phyloP scores from a whole-genome alignment of 2,329 filamentous ascomycete genomes.

The Fonsecaea erecta region DNA sequence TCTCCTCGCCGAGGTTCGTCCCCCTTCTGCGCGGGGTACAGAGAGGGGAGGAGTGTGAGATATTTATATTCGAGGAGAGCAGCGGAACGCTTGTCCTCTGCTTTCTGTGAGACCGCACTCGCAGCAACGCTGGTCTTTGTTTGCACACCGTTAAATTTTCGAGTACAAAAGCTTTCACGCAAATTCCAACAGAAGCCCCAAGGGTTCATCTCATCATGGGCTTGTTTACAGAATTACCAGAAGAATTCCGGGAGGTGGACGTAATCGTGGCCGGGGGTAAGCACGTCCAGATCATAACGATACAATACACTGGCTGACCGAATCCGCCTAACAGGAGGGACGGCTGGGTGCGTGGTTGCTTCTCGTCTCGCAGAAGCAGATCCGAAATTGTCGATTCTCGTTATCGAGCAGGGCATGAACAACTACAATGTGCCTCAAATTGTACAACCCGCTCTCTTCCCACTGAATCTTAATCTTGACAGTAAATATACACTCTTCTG shows the following conservation, averaged over 20 bases:
- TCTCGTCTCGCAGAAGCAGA: constrained; percentile 58
- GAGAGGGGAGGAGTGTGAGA: not conserved
- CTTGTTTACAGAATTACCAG: constrained; percentile 21
- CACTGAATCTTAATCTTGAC: constrained; percentile 54
- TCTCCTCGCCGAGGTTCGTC: not conserved
- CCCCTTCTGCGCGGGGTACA: not conserved
- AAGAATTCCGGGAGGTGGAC: constrained; percentile 50
- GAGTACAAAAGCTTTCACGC: not conserved
- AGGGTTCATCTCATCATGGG: constrained; percentile 4
- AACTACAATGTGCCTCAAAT: constrained; percentile 58
- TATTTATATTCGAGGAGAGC: not conserved
- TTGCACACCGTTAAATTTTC: not conserved
- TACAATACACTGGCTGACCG: not conserved
- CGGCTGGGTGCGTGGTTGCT: constrained; percentile 57
- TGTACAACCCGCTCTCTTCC: constrained; percentile 58
- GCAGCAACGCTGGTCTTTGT: not conserved
- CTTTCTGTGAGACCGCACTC: not conserved
- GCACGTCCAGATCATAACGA: not conserved
- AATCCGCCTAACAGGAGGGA: constrained; percentile 47
- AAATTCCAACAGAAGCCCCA: not conserved
- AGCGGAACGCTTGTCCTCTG: not conserved
- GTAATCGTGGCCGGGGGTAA: constrained; percentile 57
- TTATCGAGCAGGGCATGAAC: constrained; percentile 61
- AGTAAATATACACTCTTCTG: constrained; percentile 60
- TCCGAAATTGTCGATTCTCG: constrained; percentile 55